Evolutionary conservation across 176 grass and related monocot genomes (phyloP), one percentile per base, ranked within the genome.

Genomic region (Eragrostis nindensis): DNA sequence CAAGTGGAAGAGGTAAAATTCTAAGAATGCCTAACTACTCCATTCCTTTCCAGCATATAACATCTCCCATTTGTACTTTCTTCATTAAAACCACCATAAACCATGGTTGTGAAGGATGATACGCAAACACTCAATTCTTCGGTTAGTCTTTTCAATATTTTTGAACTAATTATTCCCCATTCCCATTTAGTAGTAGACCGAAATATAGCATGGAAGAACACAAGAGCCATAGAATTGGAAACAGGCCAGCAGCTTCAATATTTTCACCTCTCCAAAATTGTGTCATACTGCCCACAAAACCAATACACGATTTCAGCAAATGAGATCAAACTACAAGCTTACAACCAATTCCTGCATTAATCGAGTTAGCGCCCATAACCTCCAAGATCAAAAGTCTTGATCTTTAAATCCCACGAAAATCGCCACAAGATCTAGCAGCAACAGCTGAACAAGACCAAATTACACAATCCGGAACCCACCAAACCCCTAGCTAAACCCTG

Each of bases 11-110:
- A 24, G 56, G 49, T 53, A 42, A n/a, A n/a, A n/a, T n/a, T n/a
- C n/a, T n/a, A n/a, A n/a, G 41, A 68, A 30, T 82, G 22, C 40
- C 40, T 41, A 78, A 57, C 57, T 67, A 68, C 59, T 59, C 46
- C 11, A 24, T 17, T 32, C 27, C 16, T 61, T 74, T 47, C 36
- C 61, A 42, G 25, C 16, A 1, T n/a, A n/a, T 26, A 13, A 64
- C 64, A 25, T 7, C 15, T 74, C 47, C 13, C 14, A 1, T 54
- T 44, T 17, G 14, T 42, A 66, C 18, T 47, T 80, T 57, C 14
- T 42, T 48, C 50, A n/a, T 19, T 48, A 7, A 5, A 70, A 38
- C 25, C 10, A 46, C 13, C 29, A 10, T 5, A 65, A 80, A 77
- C 27, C 30, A 38, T 19, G 15, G 15, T 86, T 70, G 17, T 16